phyloP scores from a whole-genome alignment of 768 basidiomycete genomes.

The Mycena haematopus region DNA sequence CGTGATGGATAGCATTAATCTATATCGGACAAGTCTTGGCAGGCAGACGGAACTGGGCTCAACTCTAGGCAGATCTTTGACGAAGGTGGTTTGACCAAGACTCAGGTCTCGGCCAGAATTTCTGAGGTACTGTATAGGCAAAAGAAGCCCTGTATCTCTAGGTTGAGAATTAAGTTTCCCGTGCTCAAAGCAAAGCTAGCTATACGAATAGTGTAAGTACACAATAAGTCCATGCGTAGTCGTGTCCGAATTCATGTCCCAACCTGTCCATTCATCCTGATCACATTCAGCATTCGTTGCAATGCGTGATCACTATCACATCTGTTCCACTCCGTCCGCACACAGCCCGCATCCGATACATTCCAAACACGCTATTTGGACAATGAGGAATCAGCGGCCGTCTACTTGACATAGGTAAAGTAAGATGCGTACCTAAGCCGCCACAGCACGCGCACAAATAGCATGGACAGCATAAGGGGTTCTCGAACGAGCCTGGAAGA shows the following conservation, averaged over 20 bases:
- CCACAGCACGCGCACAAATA: conserved; percentile 78
- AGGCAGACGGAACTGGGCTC: too few relatives aligned
- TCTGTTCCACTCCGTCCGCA: conserved; percentile 52
- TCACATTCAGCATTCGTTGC: not conserved
- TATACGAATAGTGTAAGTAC: not conserved
- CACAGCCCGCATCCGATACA: conserved; percentile 75
- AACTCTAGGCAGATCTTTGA: too few relatives aligned
- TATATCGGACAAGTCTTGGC: too few relatives aligned
- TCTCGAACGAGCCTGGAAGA: conserved; percentile 56
- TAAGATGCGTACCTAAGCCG: conserved; percentile 54
- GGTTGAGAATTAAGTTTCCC: too few relatives aligned
- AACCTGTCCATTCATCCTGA: not conserved
- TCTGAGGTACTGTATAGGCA: too few relatives aligned
- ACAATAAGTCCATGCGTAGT: conserved; percentile 1
- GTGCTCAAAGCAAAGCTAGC: not conserved
- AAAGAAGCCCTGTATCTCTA: too few relatives aligned
- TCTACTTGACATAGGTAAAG: not conserved
- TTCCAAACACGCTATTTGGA: conserved; percentile 62
- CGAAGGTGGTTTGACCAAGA: too few relatives aligned
- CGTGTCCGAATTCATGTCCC: not conserved
- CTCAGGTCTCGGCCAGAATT: too few relatives aligned
- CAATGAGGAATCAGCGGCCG: not conserved
- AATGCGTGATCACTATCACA: conserved; percentile 7
- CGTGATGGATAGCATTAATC: too few relatives aligned
- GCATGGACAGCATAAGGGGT: conserved; percentile 72